Percentiles rank a stretch among this genome's conserved stretches.
Conservation (phyloP, 176 grass and related monocot genomes). For the Tuctoria greenei region DNA sequence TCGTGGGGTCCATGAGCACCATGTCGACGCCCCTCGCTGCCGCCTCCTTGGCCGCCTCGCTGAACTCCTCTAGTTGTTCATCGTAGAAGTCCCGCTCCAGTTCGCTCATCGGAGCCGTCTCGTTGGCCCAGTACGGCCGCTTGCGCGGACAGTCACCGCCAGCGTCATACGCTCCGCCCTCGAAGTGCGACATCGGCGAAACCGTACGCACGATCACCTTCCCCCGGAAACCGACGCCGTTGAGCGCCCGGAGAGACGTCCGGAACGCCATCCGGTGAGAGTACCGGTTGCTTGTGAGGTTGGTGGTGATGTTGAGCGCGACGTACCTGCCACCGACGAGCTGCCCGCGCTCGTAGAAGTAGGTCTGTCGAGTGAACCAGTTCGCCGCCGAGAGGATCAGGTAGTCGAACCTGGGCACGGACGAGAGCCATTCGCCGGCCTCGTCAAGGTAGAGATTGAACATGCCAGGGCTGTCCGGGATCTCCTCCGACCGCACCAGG, state of each 20-base stretch:
- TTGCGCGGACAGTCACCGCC: constrained; percentile 59
- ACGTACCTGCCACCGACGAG: constrained; percentile 60
- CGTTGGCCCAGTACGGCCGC: constrained; percentile 44
- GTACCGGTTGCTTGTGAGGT: constrained; percentile 45
- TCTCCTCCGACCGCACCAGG: constrained; percentile 46
- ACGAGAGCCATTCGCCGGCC: constrained; percentile 52
- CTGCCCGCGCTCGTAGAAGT: constrained; percentile 49
- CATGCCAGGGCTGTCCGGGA: constrained; percentile 20
- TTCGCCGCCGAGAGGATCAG: constrained; percentile 66
- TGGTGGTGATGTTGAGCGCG: constrained; percentile 47
- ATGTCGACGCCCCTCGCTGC: constrained; percentile 27
- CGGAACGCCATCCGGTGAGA: constrained; percentile 58
- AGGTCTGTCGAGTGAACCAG: constrained; percentile 60
- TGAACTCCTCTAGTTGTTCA: constrained; percentile 67
- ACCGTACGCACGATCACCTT: constrained; percentile 60
- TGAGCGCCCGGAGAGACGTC: constrained; percentile 44
- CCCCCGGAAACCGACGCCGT: constrained; percentile 16
- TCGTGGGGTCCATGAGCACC: constrained; percentile 51
- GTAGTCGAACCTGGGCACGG: constrained; percentile 47
- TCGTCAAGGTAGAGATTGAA: constrained; percentile 69
- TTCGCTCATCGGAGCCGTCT: constrained; percentile 37
- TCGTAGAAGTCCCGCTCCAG: constrained; percentile 52
- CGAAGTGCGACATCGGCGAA: constrained; percentile 73
- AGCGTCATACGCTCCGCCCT: constrained; percentile 61
- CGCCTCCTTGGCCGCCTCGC: constrained; percentile 34